Evolutionary conservation across 1,139 yeast genomes (phyloP).

Genomic region (Waltiozyma sp.): DNA sequence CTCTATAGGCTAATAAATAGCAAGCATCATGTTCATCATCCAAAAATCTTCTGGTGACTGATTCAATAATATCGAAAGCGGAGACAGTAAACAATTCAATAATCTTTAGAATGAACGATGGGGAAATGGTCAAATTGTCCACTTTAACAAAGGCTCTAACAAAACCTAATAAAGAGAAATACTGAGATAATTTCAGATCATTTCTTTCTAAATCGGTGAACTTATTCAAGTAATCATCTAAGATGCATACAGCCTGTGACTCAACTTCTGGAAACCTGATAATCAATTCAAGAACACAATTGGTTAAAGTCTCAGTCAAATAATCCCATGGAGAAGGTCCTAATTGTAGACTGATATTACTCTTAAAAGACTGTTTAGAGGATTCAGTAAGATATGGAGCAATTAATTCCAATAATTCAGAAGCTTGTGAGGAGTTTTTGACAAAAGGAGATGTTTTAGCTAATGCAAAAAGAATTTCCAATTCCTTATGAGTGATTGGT

Average conservation of each 20-base stretch:
- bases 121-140: background rate
- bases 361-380: constrained; percentile 44
- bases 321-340: constrained; percentile 35
- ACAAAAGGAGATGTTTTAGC: constrained; percentile 41
- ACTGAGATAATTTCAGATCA: constrained; percentile 16
- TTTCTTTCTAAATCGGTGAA: constrained; percentile 9
- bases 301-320: constrained; percentile 28
- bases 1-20: constrained; percentile 16
- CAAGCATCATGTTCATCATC: constrained; percentile 17
- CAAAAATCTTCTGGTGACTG: constrained; percentile 7
- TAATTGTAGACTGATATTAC: constrained; percentile 29
- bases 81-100: constrained; percentile 6
- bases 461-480: constrained; percentile 62
- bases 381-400: constrained; percentile 48
- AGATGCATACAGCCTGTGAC: constrained; percentile 12
- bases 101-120: constrained; percentile 3
- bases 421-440: constrained; percentile 36
- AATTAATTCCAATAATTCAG: constrained; percentile 40
- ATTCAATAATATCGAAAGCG: constrained; percentile 12
- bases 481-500: constrained; percentile 35
- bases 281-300: constrained; percentile 23
- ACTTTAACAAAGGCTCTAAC: constrained; percentile 10
- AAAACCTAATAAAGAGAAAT: constrained; percentile 20
- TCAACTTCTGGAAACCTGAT: constrained; percentile 22
- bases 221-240: constrained; percentile 20